Conservation (phyloP, 164 flowering plant genomes). For the Warburgia ugandensis region DNA sequence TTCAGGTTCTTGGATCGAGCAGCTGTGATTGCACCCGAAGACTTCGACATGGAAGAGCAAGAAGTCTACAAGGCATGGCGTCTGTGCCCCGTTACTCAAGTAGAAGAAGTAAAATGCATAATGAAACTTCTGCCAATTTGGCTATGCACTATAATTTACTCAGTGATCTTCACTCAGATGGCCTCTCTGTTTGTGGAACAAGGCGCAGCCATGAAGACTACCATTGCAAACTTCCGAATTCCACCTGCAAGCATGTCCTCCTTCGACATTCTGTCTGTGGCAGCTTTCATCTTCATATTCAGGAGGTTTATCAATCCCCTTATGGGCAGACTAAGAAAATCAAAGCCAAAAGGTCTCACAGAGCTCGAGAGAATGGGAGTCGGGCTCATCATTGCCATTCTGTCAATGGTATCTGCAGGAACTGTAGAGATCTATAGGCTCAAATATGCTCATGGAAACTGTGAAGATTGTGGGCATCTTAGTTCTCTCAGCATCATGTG, state of each 20-base stretch:
- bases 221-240: conserved; percentile 45
- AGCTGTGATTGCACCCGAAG: conserved; percentile 46
- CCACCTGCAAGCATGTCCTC: conserved; percentile 98
- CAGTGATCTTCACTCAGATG: conserved; percentile 92
- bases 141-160: conserved; percentile 90
- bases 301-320: conserved; percentile 61
- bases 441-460: conserved; percentile 44
- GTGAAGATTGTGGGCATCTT: conserved; percentile 51
- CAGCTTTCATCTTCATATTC: conserved; percentile 61
- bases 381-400: conserved; percentile 67
- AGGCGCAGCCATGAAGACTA: conserved; percentile 82
- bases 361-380: conserved; percentile 93
- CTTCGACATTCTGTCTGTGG: conserved; percentile 86
- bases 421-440: conserved; percentile 66
- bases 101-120: conserved; percentile 92
- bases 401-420: conserved; percentile 84
- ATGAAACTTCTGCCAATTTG: conserved; percentile 81
- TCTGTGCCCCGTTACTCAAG: conserved; percentile 75
- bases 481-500: conserved; percentile 84
- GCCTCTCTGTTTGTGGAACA: conserved; percentile 94
- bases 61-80: conserved; percentile 48
- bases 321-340: conserved; percentile 36
- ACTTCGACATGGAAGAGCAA: conserved; percentile 25
- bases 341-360: conserved; percentile 41
- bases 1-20: conserved; percentile 81